These are phyloP conservation scores for Dothiorella sarmentorum DNA, from an alignment of 2,329 filamentous ascomycete genomes.

Conservation along the genomic window DNA sequence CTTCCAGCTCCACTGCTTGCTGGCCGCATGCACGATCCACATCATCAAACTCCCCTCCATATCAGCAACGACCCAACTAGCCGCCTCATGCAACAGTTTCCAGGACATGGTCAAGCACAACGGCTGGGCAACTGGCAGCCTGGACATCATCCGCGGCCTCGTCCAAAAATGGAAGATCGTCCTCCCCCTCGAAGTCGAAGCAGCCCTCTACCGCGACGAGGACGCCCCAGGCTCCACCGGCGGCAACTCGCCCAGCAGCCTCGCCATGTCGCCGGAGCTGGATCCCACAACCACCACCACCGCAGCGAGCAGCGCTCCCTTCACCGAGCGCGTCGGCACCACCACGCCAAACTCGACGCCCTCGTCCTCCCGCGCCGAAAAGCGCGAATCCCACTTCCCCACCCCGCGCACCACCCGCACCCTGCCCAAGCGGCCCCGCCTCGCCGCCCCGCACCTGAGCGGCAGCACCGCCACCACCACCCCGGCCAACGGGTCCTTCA, in stretches of 20 bases:
- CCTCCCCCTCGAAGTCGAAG: constrained; percentile 24
- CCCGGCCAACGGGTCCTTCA: constrained; percentile 1
- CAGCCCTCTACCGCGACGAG: constrained; percentile 22
- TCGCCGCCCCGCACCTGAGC: constrained; percentile 20
- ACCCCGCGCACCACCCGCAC: constrained; percentile 5
- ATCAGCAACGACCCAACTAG: constrained; percentile 45
- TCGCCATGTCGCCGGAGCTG: background rate
- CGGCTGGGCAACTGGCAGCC: constrained; percentile 21
- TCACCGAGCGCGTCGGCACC: background rate
- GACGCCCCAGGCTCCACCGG: background rate
- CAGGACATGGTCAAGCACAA: constrained; percentile 23
- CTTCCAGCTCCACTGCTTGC: constrained; percentile 24
- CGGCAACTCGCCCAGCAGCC: background rate
- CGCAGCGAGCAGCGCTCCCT: background rate
- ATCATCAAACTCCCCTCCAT: constrained; percentile 24
- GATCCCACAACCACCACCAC: constrained; percentile 8
- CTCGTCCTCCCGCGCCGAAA: background rate
- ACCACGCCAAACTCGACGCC: background rate
- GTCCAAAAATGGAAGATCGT: constrained; percentile 26
- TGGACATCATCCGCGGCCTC: constrained; percentile 22
- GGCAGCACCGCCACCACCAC: background rate
- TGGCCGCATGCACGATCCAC: constrained; percentile 24
- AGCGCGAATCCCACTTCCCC: background rate
- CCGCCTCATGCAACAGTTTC: constrained; percentile 24
- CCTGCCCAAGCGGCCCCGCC: constrained; percentile 23